Conservation (phyloP, 192 early-diverging fungal species). For the Paraglomus brasilianum region DNA sequence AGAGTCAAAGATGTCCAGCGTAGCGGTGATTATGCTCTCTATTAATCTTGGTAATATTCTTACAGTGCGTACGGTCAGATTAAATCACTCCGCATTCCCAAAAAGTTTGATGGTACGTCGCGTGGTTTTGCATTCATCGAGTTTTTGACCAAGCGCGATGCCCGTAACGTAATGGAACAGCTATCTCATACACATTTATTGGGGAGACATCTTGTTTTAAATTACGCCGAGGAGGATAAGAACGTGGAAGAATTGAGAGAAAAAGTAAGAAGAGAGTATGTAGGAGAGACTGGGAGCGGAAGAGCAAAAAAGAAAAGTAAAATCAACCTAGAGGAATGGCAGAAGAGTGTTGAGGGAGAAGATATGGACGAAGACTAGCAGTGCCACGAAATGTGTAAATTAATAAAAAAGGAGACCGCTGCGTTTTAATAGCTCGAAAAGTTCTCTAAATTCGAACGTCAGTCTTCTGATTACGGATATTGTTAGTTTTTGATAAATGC, state of each 20-base stretch:
- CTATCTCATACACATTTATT: conserved; percentile 94
- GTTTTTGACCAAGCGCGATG: conserved; percentile 95
- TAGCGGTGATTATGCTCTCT: not conserved
- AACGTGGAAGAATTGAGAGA: conserved; percentile 76
- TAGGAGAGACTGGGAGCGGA: conserved; percentile 52
- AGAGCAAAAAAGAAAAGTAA: conserved; percentile 35
- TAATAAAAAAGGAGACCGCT: too few relatives aligned
- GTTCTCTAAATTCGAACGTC: too few relatives aligned
- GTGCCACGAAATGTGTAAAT: too few relatives aligned
- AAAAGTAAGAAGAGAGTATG: conserved; percentile 82
- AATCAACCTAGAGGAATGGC: conserved; percentile 24
- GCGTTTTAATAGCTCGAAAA: too few relatives aligned
- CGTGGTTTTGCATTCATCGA: conserved; percentile 99
- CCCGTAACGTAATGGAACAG: conserved; percentile 82
- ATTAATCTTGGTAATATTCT: not conserved
- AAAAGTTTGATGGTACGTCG: conserved; percentile 89
- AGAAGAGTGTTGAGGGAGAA: not conserved
- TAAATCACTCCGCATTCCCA: conserved; percentile 93
- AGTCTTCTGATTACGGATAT: too few relatives aligned
- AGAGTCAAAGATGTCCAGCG: not conserved
- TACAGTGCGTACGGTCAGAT: conserved; percentile 85
- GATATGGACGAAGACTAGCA: conserved; percentile 16
- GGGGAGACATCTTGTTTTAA: conserved; percentile 93
- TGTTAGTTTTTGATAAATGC: too few relatives aligned
- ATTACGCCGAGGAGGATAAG: conserved; percentile 89